These are phyloP conservation scores for Mycena indigotica DNA, from an alignment of 768 basidiomycete species.

Conservation along the genomic window DNA sequence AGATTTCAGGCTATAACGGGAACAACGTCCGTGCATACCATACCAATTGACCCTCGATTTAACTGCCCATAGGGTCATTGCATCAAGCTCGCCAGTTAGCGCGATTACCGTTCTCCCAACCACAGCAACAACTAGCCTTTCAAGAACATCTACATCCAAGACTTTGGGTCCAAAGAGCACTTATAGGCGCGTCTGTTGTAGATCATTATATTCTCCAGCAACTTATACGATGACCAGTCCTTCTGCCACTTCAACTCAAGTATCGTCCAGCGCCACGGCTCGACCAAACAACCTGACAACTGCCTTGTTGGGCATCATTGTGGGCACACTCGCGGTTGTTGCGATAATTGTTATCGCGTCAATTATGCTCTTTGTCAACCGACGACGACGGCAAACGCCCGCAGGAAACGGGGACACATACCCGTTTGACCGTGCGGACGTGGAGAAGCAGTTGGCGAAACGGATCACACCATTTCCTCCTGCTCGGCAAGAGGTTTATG, in stretches of 20 bases:
- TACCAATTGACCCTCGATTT: background rate
- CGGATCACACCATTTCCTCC: conserved; percentile 10
- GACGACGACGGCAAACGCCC: conserved; percentile 6
- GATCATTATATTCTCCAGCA: no score
- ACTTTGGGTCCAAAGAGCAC: no score
- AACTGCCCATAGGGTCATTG: conserved; percentile 3
- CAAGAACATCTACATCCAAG: background rate
- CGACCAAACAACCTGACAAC: background rate
- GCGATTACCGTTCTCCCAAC: background rate
- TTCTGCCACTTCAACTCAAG: background rate
- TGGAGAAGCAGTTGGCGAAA: conserved; percentile 16
- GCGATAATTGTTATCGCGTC: conserved; percentile 14
- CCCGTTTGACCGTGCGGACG: conserved; percentile 5
- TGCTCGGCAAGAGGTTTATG: background rate
- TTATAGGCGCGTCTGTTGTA: no score
- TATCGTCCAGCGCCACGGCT: background rate
- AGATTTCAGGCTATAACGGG: conserved; percentile 16
- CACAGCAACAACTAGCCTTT: conserved; percentile 8
- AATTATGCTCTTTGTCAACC: conserved; percentile 9
- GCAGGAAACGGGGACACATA: background rate
- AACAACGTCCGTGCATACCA: conserved; percentile 1
- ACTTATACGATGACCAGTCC: no score
- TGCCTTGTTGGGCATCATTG: conserved; percentile 15
- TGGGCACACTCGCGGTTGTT: conserved; percentile 12
- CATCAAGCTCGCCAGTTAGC: conserved; percentile 16